Conservation (phyloP, 2,329 filamentous ascomycete species). For the Phyllosticta capitalensis region DNA sequence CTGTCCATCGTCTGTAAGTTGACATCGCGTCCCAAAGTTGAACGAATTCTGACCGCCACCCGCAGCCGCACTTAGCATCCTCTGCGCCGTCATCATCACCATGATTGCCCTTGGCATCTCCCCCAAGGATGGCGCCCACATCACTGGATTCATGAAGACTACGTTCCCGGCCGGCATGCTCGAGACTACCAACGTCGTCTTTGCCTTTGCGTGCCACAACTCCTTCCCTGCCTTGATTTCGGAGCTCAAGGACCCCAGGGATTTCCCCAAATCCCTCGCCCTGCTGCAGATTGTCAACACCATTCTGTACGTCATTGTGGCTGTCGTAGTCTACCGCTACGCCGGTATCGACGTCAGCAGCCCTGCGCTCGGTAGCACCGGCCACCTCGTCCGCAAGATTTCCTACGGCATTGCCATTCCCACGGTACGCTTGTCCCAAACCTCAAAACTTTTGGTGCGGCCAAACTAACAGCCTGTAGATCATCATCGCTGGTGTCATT, state of each 20-base stretch:
- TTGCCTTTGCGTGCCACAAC: conserved; percentile 60
- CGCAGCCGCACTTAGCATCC: conserved; percentile 52
- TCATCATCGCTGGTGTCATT: conserved; percentile 64
- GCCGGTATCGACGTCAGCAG: conserved; percentile 52
- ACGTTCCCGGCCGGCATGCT: conserved; percentile 31
- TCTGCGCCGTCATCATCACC: conserved; percentile 55
- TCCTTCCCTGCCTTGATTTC: conserved; percentile 59
- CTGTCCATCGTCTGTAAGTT: conserved; percentile 48
- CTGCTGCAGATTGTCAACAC: conserved; percentile 52
- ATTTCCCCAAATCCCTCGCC: conserved; percentile 54
- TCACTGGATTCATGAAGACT: conserved; percentile 23
- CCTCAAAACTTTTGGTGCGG: background rate
- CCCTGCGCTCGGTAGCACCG: conserved; percentile 57
- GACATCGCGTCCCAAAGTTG: background rate
- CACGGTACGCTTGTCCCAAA: conserved; percentile 29
- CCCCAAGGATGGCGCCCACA: conserved; percentile 19
- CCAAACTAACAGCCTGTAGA: conserved; percentile 22
- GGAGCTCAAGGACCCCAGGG: conserved; percentile 52
- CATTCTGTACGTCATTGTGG: conserved; percentile 54
- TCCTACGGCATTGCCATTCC: conserved; percentile 61
- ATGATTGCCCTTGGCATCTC: conserved; percentile 56
- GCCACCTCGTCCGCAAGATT: conserved; percentile 47
- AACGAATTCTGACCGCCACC: conserved; percentile 2
- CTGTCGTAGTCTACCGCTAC: conserved; percentile 59
- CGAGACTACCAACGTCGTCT: conserved; percentile 51